phyloP scores from a whole-genome alignment of 129 eudicot genomes.

The Ambrosia artemisiifolia region DNA sequence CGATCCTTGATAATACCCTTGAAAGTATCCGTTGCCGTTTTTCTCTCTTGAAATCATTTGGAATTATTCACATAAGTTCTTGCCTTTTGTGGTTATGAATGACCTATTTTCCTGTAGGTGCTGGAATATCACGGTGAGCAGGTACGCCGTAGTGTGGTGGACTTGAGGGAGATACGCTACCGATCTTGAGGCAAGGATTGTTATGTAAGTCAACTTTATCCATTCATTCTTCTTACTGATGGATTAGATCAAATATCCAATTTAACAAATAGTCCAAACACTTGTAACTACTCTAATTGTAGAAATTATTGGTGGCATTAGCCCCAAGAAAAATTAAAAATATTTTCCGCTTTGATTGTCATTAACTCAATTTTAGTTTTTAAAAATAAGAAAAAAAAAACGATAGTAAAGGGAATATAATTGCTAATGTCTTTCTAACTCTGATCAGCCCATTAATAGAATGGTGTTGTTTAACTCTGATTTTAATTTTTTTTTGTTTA shows the following conservation, averaged over 20 bases:
- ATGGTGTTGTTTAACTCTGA: too few relatives aligned
- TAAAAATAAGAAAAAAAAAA: too few relatives aligned
- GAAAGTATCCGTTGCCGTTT: neutral
- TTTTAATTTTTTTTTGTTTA: too few relatives aligned
- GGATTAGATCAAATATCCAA: neutral
- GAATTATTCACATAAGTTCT: neutral
- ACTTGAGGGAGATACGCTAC: conserved; percentile 48
- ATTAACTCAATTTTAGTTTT: too few relatives aligned
- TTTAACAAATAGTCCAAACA: neutral
- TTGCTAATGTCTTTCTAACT: too few relatives aligned
- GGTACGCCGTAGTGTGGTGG: conserved; percentile 45
- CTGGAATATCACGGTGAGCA: conserved; percentile 41
- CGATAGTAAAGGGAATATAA: too few relatives aligned
- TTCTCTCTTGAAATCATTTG: neutral
- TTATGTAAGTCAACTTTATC: conserved; percentile 38
- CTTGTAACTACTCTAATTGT: too few relatives aligned
- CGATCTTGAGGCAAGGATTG: conserved; percentile 52
- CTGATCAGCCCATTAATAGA: too few relatives aligned
- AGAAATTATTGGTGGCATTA: too few relatives aligned
- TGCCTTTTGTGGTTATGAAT: neutral
- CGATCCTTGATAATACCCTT: neutral
- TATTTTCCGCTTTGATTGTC: too few relatives aligned
- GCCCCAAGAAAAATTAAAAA: too few relatives aligned
- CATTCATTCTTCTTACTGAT: neutral
- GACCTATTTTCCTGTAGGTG: conserved; percentile 18